Evolutionary conservation across 305 asterid species (phyloP).

Genomic region (Ilex paraguariensis): DNA sequence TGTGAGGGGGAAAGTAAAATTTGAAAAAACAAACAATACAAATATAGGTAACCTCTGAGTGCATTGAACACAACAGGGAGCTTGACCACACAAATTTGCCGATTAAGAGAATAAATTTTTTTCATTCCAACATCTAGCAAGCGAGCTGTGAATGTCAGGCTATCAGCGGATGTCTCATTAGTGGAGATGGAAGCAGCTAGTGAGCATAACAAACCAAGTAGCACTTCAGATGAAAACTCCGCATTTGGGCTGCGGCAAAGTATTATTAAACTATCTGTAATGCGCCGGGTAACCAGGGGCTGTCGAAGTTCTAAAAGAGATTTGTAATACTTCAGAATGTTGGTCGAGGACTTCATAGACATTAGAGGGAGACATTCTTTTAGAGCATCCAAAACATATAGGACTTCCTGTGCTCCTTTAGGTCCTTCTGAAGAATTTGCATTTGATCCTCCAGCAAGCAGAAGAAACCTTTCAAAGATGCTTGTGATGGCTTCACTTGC

Average conservation of each 20-base stretch:
- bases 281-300: constrained; percentile 61
- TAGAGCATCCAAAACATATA: constrained; percentile 80
- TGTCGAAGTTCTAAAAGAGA: constrained; percentile 64
- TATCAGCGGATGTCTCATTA: constrained; percentile 67
- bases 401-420: constrained; percentile 69
- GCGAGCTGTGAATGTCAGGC: constrained; percentile 75
- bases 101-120: constrained; percentile 54
- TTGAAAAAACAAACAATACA: constrained; percentile 7
- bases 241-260: constrained; percentile 56
- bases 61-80: constrained; percentile 71
- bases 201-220: constrained; percentile 70
- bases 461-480: constrained; percentile 66
- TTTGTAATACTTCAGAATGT: constrained; percentile 63
- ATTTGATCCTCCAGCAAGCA: constrained; percentile 76
- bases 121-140: constrained; percentile 80
- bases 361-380: constrained; percentile 69
- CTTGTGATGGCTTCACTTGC: constrained; percentile 74
- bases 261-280: constrained; percentile 62
- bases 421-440: constrained; percentile 51
- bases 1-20: not conserved
- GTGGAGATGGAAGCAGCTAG: constrained; percentile 51
- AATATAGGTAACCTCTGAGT: constrained; percentile 49
- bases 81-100: constrained; percentile 74
- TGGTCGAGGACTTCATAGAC: constrained; percentile 53
- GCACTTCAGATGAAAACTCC: constrained; percentile 63